These are phyloP conservation scores for Boletus subcaerulescens DNA, from an alignment of 768 basidiomycete species.

Conservation along the genomic window DNA sequence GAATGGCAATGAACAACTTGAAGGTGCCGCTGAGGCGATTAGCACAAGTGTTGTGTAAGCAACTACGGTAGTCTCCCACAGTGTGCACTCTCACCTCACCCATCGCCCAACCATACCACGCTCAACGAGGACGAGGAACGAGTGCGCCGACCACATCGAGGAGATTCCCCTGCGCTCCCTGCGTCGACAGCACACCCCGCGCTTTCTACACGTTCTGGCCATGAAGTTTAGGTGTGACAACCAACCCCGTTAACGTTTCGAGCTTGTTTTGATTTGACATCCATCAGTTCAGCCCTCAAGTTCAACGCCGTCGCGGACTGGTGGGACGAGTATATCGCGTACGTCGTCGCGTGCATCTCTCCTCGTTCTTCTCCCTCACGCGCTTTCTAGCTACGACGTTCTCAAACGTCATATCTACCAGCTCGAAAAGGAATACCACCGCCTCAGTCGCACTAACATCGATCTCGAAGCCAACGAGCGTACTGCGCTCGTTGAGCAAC, in stretches of 20 bases:
- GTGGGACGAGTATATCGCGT: conserved; percentile 93
- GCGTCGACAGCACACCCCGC: not conserved
- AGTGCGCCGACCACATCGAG: conserved; percentile 13
- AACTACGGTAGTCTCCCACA: not conserved
- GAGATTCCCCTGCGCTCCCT: conserved; percentile 25
- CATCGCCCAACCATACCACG: conserved; percentile 8
- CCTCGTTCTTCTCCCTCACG: not conserved
- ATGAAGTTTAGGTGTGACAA: conserved; percentile 37
- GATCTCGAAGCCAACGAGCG: conserved; percentile 69
- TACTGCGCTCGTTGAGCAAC: conserved; percentile 49
- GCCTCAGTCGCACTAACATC: conserved; percentile 35
- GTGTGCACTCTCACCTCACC: not conserved
- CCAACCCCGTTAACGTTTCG: not conserved
- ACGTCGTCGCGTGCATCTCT: conserved; percentile 30
- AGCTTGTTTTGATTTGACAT: not conserved
- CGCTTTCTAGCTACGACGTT: conserved; percentile 63
- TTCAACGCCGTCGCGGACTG: conserved; percentile 91
- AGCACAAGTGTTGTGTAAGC: not conserved
- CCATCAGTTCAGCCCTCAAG: conserved; percentile 70
- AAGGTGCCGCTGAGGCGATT: too few species aligned
- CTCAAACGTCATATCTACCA: conserved; percentile 86
- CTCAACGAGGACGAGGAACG: not conserved
- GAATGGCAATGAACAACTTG: too few species aligned
- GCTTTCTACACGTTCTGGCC: conserved; percentile 13
- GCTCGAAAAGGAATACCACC: conserved; percentile 73